Percentiles rank a stretch among this genome's conserved stretches.
Conservation (phyloP, 352 stramenopile genomes). For the Globisporangium radiosum region DNA sequence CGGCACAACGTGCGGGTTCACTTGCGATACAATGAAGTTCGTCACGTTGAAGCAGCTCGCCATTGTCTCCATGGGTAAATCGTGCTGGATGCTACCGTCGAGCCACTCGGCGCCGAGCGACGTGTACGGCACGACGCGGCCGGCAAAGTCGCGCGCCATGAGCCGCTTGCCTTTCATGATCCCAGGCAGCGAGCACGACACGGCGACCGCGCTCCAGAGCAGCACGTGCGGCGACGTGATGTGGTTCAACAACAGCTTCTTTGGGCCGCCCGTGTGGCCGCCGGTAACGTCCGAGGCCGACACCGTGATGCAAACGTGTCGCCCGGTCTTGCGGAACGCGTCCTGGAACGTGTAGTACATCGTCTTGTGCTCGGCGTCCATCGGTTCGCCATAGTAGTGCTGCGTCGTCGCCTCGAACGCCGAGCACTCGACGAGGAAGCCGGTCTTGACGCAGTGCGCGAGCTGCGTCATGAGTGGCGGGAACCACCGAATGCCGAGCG, state of each 20-base stretch:
- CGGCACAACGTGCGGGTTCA: slow-evolving; percentile 90
- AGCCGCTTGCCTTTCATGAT: slow-evolving; percentile 90
- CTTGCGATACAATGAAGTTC: slow-evolving; percentile 88
- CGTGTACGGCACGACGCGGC: slow-evolving; percentile 87
- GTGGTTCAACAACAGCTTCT: slow-evolving; percentile 89
- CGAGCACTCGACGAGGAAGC: slow-evolving; percentile 84
- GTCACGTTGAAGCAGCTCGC: slow-evolving; percentile 92
- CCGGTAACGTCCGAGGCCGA: slow-evolving; percentile 86
- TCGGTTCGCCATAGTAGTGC: slow-evolving; percentile 87
- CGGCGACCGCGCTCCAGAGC: slow-evolving; percentile 86
- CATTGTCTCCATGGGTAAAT: slow-evolving; percentile 92
- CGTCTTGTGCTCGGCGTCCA: slow-evolving; percentile 32
- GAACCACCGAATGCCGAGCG: slow-evolving; percentile 67
- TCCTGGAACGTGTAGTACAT: slow-evolving; percentile 92
- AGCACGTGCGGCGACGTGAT: slow-evolving; percentile 92
- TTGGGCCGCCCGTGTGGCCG: slow-evolving; percentile 47
- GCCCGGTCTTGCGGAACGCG: slow-evolving; percentile 88
- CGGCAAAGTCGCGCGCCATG: slow-evolving; percentile 65
- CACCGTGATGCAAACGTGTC: slow-evolving; percentile 93
- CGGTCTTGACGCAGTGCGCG: slow-evolving; percentile 81
- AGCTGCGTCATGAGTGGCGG: slow-evolving; percentile 80
- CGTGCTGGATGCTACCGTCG: slow-evolving; percentile 88
- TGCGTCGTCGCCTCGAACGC: slow-evolving; percentile 81
- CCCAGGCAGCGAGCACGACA: slow-evolving; percentile 88
- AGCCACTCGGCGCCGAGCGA: slow-evolving; percentile 91